These are phyloP conservation scores for Xylaria sp. DNA, from an alignment of 2,329 filamentous ascomycete species.

Conservation along the genomic window DNA sequence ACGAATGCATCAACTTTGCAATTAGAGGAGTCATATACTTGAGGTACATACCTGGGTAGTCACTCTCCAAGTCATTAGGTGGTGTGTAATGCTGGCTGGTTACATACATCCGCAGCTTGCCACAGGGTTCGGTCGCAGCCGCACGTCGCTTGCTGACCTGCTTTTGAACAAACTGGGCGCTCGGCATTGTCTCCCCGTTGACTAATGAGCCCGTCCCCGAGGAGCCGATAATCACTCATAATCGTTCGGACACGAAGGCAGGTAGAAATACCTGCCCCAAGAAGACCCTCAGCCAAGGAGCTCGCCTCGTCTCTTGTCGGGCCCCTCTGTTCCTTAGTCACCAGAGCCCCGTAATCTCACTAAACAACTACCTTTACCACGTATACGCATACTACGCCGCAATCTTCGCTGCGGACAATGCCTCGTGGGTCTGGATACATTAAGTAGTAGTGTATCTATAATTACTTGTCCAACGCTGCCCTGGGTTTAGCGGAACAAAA, in stretches of 20 bases:
- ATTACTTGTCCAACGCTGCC: conserved; percentile 12
- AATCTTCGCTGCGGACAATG: conserved; percentile 13
- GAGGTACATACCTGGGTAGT: conserved; percentile 19
- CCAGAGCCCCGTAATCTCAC: conserved; percentile 28
- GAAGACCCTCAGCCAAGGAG: conserved; percentile 26
- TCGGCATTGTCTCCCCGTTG: conserved; percentile 32
- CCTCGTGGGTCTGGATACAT: conserved; percentile 15
- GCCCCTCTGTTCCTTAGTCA: conserved; percentile 16
- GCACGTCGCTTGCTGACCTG: conserved; percentile 32
- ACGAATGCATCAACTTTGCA: conserved; percentile 7
- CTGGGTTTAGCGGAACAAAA: conserved; percentile 27
- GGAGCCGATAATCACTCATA: conserved; percentile 33
- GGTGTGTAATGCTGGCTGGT: conserved; percentile 33
- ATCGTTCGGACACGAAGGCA: background rate
- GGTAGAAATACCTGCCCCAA: conserved; percentile 8
- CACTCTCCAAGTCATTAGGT: conserved; percentile 17
- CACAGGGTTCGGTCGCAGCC: conserved; percentile 35
- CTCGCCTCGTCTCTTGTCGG: background rate
- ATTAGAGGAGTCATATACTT: conserved; percentile 16
- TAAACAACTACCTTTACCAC: conserved; percentile 1
- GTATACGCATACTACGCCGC: conserved; percentile 9
- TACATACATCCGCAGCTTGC: conserved; percentile 30
- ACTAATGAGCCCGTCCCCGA: conserved; percentile 28
- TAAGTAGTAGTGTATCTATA: conserved; percentile 13
- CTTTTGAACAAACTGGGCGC: conserved; percentile 20